phyloP scores from a whole-genome alignment of 371 early-diverging fungal genomes.

The Amoeboradix gromovi region DNA sequence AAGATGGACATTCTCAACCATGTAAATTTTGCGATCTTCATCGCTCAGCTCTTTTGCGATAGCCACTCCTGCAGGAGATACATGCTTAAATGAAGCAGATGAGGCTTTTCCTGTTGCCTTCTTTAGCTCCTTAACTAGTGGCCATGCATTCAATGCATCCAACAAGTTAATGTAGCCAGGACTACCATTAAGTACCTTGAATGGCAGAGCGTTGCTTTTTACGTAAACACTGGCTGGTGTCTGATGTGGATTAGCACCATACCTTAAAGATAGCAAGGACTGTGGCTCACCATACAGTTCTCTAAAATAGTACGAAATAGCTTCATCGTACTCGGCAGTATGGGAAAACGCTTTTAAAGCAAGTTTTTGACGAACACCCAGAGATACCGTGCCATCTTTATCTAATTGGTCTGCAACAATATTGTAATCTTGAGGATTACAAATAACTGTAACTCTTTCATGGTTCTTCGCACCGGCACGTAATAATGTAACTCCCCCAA shows the following conservation, averaged over 20 bases:
- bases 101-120: conserved; percentile 40
- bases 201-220: conserved; percentile 44
- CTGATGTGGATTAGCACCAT: conserved; percentile 93
- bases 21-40: conserved; percentile 57
- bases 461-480: conserved; percentile 96
- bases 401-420: conserved; percentile 19
- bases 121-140: conserved; percentile 67
- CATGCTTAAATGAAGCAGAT: conserved; percentile 93
- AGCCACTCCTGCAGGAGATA: conserved; percentile 88
- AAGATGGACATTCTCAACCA: conserved; percentile 49
- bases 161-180: conserved; percentile 92
- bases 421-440: conserved; percentile 66
- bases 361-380: conserved; percentile 15
- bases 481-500: conserved; percentile 84
- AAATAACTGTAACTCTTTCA: conserved; percentile 60
- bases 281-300: conserved; percentile 25
- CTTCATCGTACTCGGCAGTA: conserved; percentile 77
- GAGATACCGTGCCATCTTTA: conserved; percentile 5
- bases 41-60: conserved; percentile 51
- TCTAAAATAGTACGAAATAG: conserved; percentile 65
- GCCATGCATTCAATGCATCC: conserved; percentile 85
- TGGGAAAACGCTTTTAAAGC: conserved; percentile 54
- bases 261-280: conserved; percentile 40
- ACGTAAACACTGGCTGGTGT: conserved; percentile 73
- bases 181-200: conserved; percentile 46